phyloP scores from a whole-genome alignment of 1,139 yeast species.

The Kodamaea fungicola region DNA sequence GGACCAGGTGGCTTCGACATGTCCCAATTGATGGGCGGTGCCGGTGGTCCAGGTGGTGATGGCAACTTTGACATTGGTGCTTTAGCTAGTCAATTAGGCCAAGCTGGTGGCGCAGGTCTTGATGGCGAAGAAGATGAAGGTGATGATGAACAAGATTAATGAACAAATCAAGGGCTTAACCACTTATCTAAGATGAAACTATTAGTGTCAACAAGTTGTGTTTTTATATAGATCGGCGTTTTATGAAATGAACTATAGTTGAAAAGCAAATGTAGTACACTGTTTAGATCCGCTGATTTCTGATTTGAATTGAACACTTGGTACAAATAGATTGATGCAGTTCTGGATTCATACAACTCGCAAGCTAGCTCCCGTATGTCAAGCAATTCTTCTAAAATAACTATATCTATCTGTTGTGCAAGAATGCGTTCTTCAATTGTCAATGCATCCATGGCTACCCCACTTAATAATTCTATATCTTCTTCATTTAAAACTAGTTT shows the following conservation, averaged over 20 bases:
- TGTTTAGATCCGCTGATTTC: too few relatives aligned
- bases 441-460: conserved; percentile 4
- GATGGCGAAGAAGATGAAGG: conserved; percentile 31
- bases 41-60: conserved; percentile 27
- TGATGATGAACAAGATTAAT: conserved; percentile 25
- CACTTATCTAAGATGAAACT: too few relatives aligned
- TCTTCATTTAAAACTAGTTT: conserved; percentile 1
- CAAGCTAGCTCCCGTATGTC: conserved; percentile 2
- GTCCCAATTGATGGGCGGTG: conserved; percentile 20
- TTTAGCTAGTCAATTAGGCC: conserved; percentile 45
- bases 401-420: conserved; percentile 1
- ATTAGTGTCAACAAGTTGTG: too few relatives aligned
- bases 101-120: conserved; percentile 27
- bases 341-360: background rate
- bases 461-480: background rate
- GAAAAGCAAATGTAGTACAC: too few relatives aligned
- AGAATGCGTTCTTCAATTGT: conserved; percentile 11
- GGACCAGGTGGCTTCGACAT: conserved; percentile 22
- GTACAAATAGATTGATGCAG: background rate
- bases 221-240: too few relatives aligned
- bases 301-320: too few relatives aligned
- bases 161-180: background rate
- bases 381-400: conserved; percentile 1
- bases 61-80: conserved; percentile 27
- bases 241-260: too few relatives aligned